Evolutionary conservation across 176 grass and related monocot genomes (phyloP), one percentile per base, ranked within the genome.

Genomic region (Cocos nucifera): DNA sequence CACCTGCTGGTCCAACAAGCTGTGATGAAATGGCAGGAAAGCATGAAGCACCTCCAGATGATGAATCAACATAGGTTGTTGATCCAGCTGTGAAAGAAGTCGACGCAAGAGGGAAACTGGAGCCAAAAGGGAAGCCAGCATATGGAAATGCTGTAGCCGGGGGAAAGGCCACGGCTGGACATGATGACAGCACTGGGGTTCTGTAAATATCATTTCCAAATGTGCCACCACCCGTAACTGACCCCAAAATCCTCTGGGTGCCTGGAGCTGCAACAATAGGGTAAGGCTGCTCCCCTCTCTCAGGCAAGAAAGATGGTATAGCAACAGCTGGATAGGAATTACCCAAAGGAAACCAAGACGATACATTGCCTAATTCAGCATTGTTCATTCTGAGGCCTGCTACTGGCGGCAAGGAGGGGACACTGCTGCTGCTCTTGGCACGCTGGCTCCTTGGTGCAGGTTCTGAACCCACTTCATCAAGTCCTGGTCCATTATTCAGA

Each of bases 401-500:
- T 71, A 67, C 68, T 77, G 76, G 84, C 51, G 72, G 77, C 25
- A 88, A 59, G 59, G 82, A 94, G 4, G 70, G 78, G 54, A 88
- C 59, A 75, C 81, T 88, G 56, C 50, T 75, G 50, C 54, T 55
- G 66, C 57, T 78, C 66, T 84, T 94, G 17, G 56, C 22, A 66
- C 66, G 52, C 70, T 79, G 60, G 39, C 24, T 85, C 63, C 65
- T 82, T 54, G 76, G 72, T 59, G 76, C 28, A 76, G 76, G 65
- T 70, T 85, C 87, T 10, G 52, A 57, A 54, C 70, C 28, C 69
- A 67, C 56, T 74, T 90, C 87, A 60, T 90, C 78, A 50, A 82
- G 68, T 56, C 56, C 49, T 17, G 87, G 87, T 30, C 87, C 87
- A 77, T 82, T 82, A 67, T 90, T 90, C 20, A 90, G 69, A 90